Base-by-base conservation (phyloP, 306 rosid species). In the Trichosanthes truncata region DNA sequence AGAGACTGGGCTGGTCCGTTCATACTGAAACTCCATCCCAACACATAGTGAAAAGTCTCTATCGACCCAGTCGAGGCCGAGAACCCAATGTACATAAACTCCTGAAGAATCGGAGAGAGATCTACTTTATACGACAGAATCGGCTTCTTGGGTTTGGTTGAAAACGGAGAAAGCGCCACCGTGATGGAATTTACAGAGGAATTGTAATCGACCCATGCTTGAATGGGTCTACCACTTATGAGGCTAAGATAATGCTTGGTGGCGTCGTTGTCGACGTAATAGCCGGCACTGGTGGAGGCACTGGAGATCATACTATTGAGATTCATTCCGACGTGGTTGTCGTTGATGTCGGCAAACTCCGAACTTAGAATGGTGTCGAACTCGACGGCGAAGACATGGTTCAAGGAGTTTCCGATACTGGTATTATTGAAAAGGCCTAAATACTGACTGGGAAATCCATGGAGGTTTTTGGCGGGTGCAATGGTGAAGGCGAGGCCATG, bases 1-100 rank as follows among this genome's bases (percentile, higher is more conserved):
- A n/a, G n/a, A n/a, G n/a, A n/a, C n/a, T 78, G 81, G 14, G 89
- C 84, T 23, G 31, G 73, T 5, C 89, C 84, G 4, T 76, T 86
- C 17, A 51, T 31, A 4, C 57, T 45, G 45, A 83, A 86, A 65
- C 86, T 83, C 89, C 86, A 83, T 3, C 86, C 89, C 6, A 81
- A 38, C 25, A 86, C 41, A 23, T 78, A 81, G 6, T 79, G 86
- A 45, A 35, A 25, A 35, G 84, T 59, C 0, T 46, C 2, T 13
- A 80, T 0, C 1, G 67, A 11, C 12, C 86, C 89, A 4, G 83
- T 75, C 35, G 86, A 43, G 2, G 86, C 52, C 21, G 86, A 81
- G 62, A 83, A 86, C 20, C 86, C 89, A 17, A 83, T 83, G 61
- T 71, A 79, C 86, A 86, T 79, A n/a, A n/a, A n/a, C n/a, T n/a